Percentiles rank a stretch among this genome's conserved stretches.
These are phyloP conservation scores for Pseudogymnoascus sp. DNA, from an alignment of 2,329 filamentous ascomycete species.

Conservation along the genomic window DNA sequence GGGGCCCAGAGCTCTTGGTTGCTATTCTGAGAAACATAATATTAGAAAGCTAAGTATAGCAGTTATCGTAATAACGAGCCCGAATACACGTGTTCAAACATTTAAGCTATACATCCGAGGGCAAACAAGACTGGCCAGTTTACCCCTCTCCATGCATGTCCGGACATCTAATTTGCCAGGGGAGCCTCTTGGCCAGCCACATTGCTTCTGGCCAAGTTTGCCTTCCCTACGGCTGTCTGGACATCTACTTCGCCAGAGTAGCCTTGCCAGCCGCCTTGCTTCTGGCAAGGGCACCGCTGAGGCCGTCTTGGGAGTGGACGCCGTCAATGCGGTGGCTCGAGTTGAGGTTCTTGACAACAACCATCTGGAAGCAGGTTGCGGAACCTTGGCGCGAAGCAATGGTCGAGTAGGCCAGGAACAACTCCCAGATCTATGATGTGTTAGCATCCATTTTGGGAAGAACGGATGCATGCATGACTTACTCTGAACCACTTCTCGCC, in stretches of 20 bases:
- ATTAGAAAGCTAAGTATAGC: neutral
- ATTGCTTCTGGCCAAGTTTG: neutral
- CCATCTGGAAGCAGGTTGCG: constrained; percentile 82
- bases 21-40: constrained; percentile 3
- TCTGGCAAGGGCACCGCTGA: constrained; percentile 46
- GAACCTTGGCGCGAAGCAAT: constrained; percentile 77
- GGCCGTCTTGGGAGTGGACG: constrained; percentile 57
- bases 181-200: neutral
- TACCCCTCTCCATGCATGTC: neutral
- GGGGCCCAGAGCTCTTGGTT: constrained; percentile 2
- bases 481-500: constrained; percentile 60
- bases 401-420: constrained; percentile 77
- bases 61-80: neutral
- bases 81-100: constrained; percentile 4
- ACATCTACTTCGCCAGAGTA: neutral
- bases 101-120: neutral
- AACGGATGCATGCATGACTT: constrained; percentile 26
- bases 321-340: constrained; percentile 74
- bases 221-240: neutral
- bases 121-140: constrained; percentile 1
- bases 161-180: neutral
- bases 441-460: neutral
- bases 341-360: constrained; percentile 84
- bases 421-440: constrained; percentile 69
- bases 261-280: constrained; percentile 11